Conservation (phyloP, 306 rosid genomes). For the Prunus mume region DNA sequence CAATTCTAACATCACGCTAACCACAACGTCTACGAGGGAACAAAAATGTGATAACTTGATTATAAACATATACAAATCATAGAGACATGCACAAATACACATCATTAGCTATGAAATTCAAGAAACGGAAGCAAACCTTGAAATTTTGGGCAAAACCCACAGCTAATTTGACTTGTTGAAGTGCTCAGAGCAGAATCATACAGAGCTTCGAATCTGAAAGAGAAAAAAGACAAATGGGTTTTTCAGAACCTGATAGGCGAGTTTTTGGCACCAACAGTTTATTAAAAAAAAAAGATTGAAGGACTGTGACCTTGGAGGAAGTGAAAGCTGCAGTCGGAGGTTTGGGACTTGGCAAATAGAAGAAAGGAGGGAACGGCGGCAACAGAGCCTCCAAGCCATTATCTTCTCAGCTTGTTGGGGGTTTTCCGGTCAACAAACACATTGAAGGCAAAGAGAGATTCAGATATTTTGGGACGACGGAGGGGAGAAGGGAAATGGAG, state of each 20-base stretch:
- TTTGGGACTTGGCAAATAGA: constrained; percentile 31
- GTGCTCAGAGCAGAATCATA: constrained; percentile 17
- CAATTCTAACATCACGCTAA: neutral
- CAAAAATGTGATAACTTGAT: neutral
- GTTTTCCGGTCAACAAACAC: neutral
- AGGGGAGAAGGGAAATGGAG: no score
- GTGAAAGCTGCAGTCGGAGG: constrained; percentile 25
- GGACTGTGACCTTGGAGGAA: constrained; percentile 37
- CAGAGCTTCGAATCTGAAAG: constrained; percentile 39
- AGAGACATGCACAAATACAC: neutral
- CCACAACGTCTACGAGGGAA: no score
- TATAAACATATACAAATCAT: neutral
- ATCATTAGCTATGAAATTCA: neutral
- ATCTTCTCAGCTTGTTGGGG: neutral
- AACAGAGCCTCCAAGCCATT: constrained; percentile 43
- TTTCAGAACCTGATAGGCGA: constrained; percentile 7
- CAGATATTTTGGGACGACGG: no score
- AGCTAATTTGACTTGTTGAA: constrained; percentile 15
- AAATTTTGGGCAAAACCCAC: constrained; percentile 31
- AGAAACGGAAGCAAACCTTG: constrained; percentile 46
- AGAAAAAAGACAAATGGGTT: constrained; percentile 7
- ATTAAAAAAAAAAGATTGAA: constrained; percentile 6
- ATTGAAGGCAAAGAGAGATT: no score
- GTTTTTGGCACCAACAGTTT: neutral
- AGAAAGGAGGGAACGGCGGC: constrained; percentile 29